Base-by-base conservation (phyloP, 1,284 basidiomycete genomes). In the Tylopilus orsonianus region DNA sequence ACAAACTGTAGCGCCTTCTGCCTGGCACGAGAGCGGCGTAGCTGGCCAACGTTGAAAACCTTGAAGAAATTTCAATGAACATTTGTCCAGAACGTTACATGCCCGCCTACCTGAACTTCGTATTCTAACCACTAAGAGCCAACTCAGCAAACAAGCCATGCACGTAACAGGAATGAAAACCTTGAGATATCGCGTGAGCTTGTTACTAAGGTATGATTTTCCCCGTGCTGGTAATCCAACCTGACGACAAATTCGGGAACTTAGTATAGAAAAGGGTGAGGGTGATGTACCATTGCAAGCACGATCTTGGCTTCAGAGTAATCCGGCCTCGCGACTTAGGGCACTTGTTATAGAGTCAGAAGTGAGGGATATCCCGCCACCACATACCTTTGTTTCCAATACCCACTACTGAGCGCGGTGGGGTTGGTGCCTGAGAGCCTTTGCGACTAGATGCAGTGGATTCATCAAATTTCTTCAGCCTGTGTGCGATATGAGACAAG, bases 301-400 rank as follows among this genome's bases (percentile, higher is more conserved):
- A 99, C 94, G 58, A 99, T 97, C 79, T 99, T 99, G 40, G 92
- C 92, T 62, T 97, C 94, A 4, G 93, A 96, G 61, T 98, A 98
- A 66, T 99, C 97, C 4, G 97, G 96, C 70, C 96, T 97, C 46
- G 90, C 89, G 35, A 96, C 93, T 90, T 22, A 33, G 13, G 35
- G 35, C 27, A 10, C 8, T 30, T 24, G 24, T 45, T 20, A 40
- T 38, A 26, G n/a, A 13, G 12, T 7, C 34, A 32, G 39, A 12
- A 1, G 16, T 19, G 39, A 45, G 10, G 29, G 30, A 46, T 36
- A 19, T 30, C 46, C 14, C 10, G 20, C 39, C 48, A 66, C 44
- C 27, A 48, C 63, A 22, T 54, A 85, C 88, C 88, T 75, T 90
- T 91, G 55, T 80, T 82, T 35, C 88, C 88, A 51, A 91, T 91